Evolutionary conservation across 148 eudicot genomes (phyloP), one percentile per base, ranked within the genome.

Genomic region (Rhododendron ovatum): DNA sequence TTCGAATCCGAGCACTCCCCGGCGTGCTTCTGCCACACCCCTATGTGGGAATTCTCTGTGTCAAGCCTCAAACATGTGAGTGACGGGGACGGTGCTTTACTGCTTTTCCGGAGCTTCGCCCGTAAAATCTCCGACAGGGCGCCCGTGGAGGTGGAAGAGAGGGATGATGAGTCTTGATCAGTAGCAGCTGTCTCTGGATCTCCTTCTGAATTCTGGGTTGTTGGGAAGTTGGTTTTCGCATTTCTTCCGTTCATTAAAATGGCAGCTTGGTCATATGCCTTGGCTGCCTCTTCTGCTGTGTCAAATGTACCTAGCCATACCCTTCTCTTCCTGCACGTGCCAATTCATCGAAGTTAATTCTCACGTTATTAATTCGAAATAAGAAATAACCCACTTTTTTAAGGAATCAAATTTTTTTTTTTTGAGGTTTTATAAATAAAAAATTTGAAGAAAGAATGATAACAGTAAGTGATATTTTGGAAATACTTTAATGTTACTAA

Each of bases 261-360:
- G 17, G 93, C 91, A 13, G 93, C 93, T 88, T 91, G 90, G 75
- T 91, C 93, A 35, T 91, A 91, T 30, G 93, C 93, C 83, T 86
- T 85, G 33, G 93, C 93, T 48, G 93, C 93, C 87, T 91, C 93
- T 87, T 91, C 92, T 47, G 93, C 93, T 0, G 92, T 87, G 47
- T 91, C 93, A 33, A 91, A 91, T n/a, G 93, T 91, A 33, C 93
- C 93, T 28, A 91, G 88, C 93, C 93, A 91, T 51, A 91, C 88
- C 88, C 92, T 90, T 71, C 92, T 91, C 83, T 91, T 91, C 89
- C 93, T 91, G 86, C n/a, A 14, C 7, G 28, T 26, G 20, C 35
- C 77, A 30, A 14, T 28, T 17, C 41, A 61, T 61, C 28, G 0
- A 50, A 50, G 55, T 50, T 50, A 2, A 50, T 50, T 50, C 55